phyloP scores from a whole-genome alignment of 2,329 filamentous ascomycete species.

The Microascus cirrosus region DNA sequence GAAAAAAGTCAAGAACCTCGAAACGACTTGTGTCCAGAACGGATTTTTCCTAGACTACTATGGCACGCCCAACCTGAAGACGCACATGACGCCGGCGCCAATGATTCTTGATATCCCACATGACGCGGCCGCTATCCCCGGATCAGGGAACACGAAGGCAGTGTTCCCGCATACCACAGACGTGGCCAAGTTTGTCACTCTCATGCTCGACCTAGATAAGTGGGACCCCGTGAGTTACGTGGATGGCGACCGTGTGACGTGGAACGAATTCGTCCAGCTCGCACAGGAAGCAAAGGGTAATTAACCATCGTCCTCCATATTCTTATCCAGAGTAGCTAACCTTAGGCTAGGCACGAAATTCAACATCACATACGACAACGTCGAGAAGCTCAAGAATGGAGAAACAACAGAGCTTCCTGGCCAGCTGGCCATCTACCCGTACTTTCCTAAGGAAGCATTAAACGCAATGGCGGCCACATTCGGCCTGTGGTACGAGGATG shows the following conservation, averaged over 20 bases:
- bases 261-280: slow-evolving; percentile 29
- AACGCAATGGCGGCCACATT: slow-evolving; percentile 12
- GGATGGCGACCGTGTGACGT: slow-evolving; percentile 28
- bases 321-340: slow-evolving; percentile 12
- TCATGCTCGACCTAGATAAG: slow-evolving; percentile 23
- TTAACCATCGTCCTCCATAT: slow-evolving; percentile 5
- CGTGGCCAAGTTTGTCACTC: slow-evolving; percentile 32
- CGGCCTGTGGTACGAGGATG: slow-evolving; percentile 11
- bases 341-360: slow-evolving; percentile 20
- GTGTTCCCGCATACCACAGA: slow-evolving; percentile 37
- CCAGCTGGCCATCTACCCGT: slow-evolving; percentile 13
- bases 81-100: slow-evolving; percentile 23
- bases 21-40: slow-evolving; percentile 24
- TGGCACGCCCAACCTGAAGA: slow-evolving; percentile 22
- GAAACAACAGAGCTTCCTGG: slow-evolving; percentile 20
- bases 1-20: slow-evolving; percentile 12
- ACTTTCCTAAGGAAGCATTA: slow-evolving; percentile 12
- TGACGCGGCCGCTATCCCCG: slow-evolving; percentile 34
- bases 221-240: slow-evolving; percentile 28
- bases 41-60: slow-evolving; percentile 36
- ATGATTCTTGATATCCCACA: slow-evolving; percentile 31
- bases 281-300: slow-evolving; percentile 28
- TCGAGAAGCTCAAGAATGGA: slow-evolving; percentile 19
- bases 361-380: slow-evolving; percentile 18
- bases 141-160: slow-evolving; percentile 29